Base-by-base conservation (phyloP, 352 stramenopile genomes). In the Phytophthora brassicae region DNA sequence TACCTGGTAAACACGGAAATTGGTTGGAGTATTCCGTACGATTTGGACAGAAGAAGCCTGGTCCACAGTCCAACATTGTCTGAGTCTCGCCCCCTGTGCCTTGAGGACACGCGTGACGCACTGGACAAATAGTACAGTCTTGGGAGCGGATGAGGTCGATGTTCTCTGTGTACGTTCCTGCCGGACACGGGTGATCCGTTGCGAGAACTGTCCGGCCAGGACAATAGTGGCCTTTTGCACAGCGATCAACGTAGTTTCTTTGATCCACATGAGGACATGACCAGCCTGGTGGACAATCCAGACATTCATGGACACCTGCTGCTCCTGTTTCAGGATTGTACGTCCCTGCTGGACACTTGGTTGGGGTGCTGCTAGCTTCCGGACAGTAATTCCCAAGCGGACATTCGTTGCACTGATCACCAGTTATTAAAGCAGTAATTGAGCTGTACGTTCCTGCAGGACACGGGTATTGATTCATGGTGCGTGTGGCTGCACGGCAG, bases 381-480 rank as follows among this genome's bases (percentile, higher is more conserved):
- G 88, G 88, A 48, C 90, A 97, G 59, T 95, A 97, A 17, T 68
- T 78, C n/a, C 89, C 90, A 17, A 86, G 35, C 12, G 74, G 67
- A 45, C 80, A 95, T n/a, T 51, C 38, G 16, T 74, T 50, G 38
- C 84, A 96, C 57, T 89, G 69, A 0, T 72, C 81, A 0, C 63
- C 77, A 9, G 75, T 56, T 2, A 47, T 69, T 23, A 91, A 55
- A 11, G 75, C 78, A 2, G 82, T 93, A 14, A 79, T 60, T 3
- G 68, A 81, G 44, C 84, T 91, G 58, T 93, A 98, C 0, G 88
- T 95, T 8, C 93, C 94, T 0, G 83, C 77, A 28, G 89, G 81
- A 67, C 93, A 98, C 0, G 90, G 90, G 58, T 88, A 95, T 55
- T 96, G 76, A 12, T 84, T 78, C 0, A 60, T 56, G 6, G 74